Evolutionary conservation across 805 yeast genomes (phyloP).

Genomic region (Metschnikowia kofuensis): DNA sequence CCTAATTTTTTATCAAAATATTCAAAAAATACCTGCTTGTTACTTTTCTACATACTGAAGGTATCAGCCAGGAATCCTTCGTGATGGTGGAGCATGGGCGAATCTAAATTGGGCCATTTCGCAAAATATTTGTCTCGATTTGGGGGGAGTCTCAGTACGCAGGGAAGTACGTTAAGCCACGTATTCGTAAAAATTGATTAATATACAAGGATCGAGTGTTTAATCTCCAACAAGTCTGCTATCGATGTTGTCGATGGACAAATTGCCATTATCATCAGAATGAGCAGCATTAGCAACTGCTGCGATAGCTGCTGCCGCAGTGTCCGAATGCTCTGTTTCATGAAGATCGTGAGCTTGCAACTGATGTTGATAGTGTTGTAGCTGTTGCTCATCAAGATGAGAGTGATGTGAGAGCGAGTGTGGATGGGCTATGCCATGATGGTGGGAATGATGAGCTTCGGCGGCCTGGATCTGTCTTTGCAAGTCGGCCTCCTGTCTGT

Average conservation of each 20-base stretch:
- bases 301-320: constrained; percentile 41
- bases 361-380: constrained; percentile 26
- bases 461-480: constrained; percentile 23
- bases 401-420: constrained; percentile 21
- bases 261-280: constrained; percentile 28
- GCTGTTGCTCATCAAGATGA: constrained; percentile 26
- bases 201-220: constrained; percentile 8
- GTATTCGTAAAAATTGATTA: not conserved
- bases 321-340: constrained; percentile 19
- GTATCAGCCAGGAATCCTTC: too few species aligned
- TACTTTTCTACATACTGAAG: too few species aligned
- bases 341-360: constrained; percentile 27
- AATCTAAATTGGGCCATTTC: too few species aligned
- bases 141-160: too few species aligned
- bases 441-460: constrained; percentile 15
- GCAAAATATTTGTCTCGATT: too few species aligned
- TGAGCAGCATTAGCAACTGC: constrained; percentile 36
- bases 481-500: constrained; percentile 20
- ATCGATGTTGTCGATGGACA: constrained; percentile 45
- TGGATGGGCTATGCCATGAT: constrained; percentile 13
- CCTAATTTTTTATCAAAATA: too few species aligned
- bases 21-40: too few species aligned
- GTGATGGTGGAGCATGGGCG: too few species aligned
- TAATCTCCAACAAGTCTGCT: constrained; percentile 44
- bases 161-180: too few species aligned